Base-by-base conservation (phyloP, 108 stramenopile species). In the Pseudonitzschia multistriata region DNA sequence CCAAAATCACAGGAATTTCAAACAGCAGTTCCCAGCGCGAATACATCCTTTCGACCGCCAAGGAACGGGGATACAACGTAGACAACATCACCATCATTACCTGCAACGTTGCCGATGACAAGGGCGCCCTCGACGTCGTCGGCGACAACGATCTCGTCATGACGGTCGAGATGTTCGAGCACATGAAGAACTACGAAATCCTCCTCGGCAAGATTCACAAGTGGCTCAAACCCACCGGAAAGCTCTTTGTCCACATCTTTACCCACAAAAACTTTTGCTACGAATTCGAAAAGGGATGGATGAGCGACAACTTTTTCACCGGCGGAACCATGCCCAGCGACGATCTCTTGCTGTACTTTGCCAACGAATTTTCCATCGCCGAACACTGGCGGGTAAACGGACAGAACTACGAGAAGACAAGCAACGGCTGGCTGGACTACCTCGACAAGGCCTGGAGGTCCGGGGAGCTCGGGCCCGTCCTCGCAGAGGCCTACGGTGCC, bases 231-330 rank as follows among this genome's bases (percentile, higher is more conserved):
- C 82, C 82, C 0, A 42, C 45, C 21, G 76, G 68, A 3, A 88
- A 91, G 62, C 76, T 97, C 24, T 97, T 99, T 75, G 88, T 97
- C 52, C 98, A 99, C 81, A 96, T 97, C 56, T 99, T 99, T 76
- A 79, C 87, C 24, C 96, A 96, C 82, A 84, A 84, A 64, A 79
- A 90, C 47, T 76, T 81, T 56, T 77, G 96, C 10, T 97, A 96
- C 76, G 95, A 97, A 61, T 99, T 96, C 75, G 87, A 92, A 31
- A 75, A 93, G 35, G 96, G 95, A 33, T 98, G 97, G 97, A 95
- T 98, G 95, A 80, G 89, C 7, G 79, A 93, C 30, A 86, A 85
- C 39, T 97, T 97, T 73, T 75, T 75, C 39, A 59, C 95, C 2
- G 85, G 92, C 37, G 63, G 63, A 28, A 92, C 91, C 42, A 97